A percentile compares a stretch with the other conserved stretches of the same genome.
These are phyloP conservation scores for Penicillium canescens DNA, from an alignment of 495 filamentous ascomycete species.

Conservation along the genomic window DNA sequence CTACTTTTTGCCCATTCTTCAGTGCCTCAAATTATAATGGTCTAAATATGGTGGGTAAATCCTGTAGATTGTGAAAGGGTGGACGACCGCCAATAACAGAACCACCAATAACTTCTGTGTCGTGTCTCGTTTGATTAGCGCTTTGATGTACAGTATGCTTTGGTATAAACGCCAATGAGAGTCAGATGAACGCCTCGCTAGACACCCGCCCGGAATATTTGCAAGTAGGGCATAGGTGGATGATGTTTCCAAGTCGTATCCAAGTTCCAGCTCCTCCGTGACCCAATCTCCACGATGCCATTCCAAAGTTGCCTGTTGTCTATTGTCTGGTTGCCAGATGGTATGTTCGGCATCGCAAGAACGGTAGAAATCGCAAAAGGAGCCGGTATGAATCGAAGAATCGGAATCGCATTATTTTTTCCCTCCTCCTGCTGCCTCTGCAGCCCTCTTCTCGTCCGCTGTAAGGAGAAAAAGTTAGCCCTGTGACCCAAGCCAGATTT, in stretches of 20 bases:
- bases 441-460: constrained; percentile 37
- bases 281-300: neutral
- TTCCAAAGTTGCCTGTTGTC: too few relatives aligned
- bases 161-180: constrained; percentile 21
- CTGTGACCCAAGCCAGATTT: too few relatives aligned
- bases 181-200: constrained; percentile 28
- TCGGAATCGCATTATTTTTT: constrained; percentile 20
- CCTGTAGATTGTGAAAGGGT: neutral
- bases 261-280: neutral
- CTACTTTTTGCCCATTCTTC: too few relatives aligned
- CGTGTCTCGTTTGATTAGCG: constrained; percentile 14
- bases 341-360: neutral
- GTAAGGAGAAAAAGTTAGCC: constrained; percentile 3
- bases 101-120: constrained; percentile 12
- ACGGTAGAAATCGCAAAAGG: neutral
- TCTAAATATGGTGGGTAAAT: too few relatives aligned
- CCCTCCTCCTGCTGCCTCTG: constrained; percentile 20
- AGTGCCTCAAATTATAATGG: too few relatives aligned
- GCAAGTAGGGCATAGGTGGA: neutral
- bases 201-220: constrained; percentile 15
- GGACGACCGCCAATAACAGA: constrained; percentile 5
- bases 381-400: neutral
- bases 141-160: constrained; percentile 12
- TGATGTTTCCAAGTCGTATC: neutral
- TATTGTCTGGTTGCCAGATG: neutral